Evolutionary conservation across 192 early-diverging fungal species (phyloP), one percentile per base, ranked within the genome.

Genomic region (Haplosporangium gracile): DNA sequence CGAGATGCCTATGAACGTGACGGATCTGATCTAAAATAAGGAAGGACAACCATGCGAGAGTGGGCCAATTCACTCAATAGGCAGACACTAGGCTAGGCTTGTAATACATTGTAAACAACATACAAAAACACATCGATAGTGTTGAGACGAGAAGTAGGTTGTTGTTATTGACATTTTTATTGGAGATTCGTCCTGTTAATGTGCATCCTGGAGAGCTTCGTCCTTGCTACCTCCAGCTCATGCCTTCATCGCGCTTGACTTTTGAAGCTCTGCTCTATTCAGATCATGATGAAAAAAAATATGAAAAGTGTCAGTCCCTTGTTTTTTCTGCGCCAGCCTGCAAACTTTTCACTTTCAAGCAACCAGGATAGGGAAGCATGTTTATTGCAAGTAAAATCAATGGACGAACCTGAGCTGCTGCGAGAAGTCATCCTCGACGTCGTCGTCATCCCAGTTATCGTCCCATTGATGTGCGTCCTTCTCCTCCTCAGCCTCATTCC

Each of bases 381-480:
- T 32, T 65, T 13, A 18, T 24, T 11, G 26, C 18, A 20, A 22
- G 6, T 24, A 53, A 70, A 43, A 10, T 68, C 36, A 20, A 11
- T 26, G 3, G 34, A 47, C 43, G 24, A 82, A 91, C 92, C 89
- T 91, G 71, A 98, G 88, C 90, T 98, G 97, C 88, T 93, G 91
- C n/a, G 97, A 95, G 88, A 98, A 98, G 73, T 97, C 97, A 86
- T 98, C 97, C 76, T 97, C 95, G 57, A 95, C 86, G 85, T 96
- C 95, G 75, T 97, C 97, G 76, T 96, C 95, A 88, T 98, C 97
- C 97, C 97, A 98, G 91, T 96, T 94, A 51, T 97, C 95, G 69
- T 95, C 93, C 96, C 96, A 97, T 68, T 95, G 91, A 40, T 91
- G 84, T 51, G 94, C 93, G 72, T 95, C 94, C 68, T 92, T 89